Percentiles rank a stretch among this genome's conserved stretches.
These are phyloP conservation scores for Tetrahymena elliotti DNA, from an alignment of 73 alveolate species.

Conservation along the genomic window DNA sequence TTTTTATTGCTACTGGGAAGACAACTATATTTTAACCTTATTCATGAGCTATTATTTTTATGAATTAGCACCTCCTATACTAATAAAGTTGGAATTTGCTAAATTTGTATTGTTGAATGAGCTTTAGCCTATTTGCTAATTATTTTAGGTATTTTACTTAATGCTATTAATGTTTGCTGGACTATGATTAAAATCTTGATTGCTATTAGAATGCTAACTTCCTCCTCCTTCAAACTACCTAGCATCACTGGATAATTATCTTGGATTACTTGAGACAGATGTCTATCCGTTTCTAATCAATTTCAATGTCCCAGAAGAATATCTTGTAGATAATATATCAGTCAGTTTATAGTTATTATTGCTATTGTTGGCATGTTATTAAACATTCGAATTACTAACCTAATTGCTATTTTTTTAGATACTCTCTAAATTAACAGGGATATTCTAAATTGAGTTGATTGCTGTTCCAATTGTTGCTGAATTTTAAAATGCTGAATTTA, in stretches of 20 bases:
- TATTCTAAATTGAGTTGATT: neutral
- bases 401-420: neutral
- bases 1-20: neutral
- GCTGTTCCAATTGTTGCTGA: neutral
- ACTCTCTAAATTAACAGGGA: neutral
- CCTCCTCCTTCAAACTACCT: neutral
- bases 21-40: neutral
- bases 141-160: neutral
- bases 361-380: neutral
- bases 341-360: neutral
- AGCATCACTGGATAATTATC: neutral
- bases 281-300: neutral
- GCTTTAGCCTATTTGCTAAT: neutral
- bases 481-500: neutral
- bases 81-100: neutral
- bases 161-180: neutral
- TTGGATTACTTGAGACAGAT: neutral
- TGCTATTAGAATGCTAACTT: neutral
- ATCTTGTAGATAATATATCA: neutral
- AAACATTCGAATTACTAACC: neutral
- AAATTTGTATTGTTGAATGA: neutral
- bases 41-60: neutral
- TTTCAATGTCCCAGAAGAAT: neutral
- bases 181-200: neutral
- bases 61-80: neutral